Base-by-base conservation (phyloP, 2,329 filamentous ascomycete genomes). In the Diaporthe citrichinensis region DNA sequence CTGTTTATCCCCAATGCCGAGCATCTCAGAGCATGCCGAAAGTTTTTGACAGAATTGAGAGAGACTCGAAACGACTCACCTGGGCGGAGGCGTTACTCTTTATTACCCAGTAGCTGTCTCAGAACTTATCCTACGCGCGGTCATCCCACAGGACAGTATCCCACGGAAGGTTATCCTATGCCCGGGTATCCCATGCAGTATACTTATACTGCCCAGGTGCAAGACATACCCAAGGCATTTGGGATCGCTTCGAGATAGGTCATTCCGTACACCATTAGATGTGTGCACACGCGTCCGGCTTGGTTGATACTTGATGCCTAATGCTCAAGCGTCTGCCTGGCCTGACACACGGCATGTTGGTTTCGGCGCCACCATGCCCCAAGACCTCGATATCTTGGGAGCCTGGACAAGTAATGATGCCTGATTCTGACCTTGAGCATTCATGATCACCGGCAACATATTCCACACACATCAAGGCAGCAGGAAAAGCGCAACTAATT, bases 291-390 rank as follows among this genome's bases (percentile, higher is more conserved):
- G 41, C 41, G 61, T 46, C 41, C 41, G 5, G 5, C 25, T 31
- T 9, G 61, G 41, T 12, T 34, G 61, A 23, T 39, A 23, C 17
- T 39, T 41, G 65, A 55, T 69, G 65, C 65, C 65, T 69, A 51
- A 69, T 20, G n/a, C 34, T 31, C 65, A 51, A 39, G 23, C 34
- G n/a, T 53, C 65, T 69, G 65, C 65, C 65, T 69, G 65, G 49
- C 46, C 46, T 41, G 46, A 23, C 15, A 39, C 8, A 9, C 23
- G 17, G 44, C 3, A 49, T 25, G 59, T 31, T 36, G 28, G 14
- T 15, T 67, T 67, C 34, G 34, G 44, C 28, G 28, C 61, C 44
- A 36, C 34, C 57, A 25, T 51, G 8, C 14, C 23, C 62, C 46
- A 10, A 53, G 34, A 39, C 4, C 14, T 39, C 8, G 17, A 39